A percentile compares a stretch with the other conserved stretches of the same genome.
phyloP scores from a whole-genome alignment of 345 rosid genomes.

The Durio zibethinus region DNA sequence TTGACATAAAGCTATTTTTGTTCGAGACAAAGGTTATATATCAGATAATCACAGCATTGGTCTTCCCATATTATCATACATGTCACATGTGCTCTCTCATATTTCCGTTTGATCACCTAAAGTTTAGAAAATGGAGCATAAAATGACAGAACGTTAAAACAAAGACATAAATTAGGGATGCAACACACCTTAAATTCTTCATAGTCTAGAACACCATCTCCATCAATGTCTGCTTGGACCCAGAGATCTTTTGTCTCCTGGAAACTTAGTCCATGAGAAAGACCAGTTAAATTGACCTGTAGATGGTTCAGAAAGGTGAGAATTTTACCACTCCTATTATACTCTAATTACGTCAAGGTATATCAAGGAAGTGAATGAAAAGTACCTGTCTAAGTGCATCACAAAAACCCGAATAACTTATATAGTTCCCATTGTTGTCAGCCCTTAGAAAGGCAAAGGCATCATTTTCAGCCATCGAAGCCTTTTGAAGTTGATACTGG shows the following conservation, averaged over 20 bases:
- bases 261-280: constrained; percentile 58
- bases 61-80: not conserved
- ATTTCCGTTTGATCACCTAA: not conserved
- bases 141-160: not conserved
- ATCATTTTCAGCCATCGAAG: constrained; percentile 49
- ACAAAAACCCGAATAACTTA: constrained; percentile 58
- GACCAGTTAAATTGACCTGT: constrained; percentile 57
- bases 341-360: not conserved
- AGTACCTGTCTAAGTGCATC: constrained; percentile 65
- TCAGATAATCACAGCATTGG: no score
- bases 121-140: not conserved
- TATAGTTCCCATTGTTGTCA: constrained; percentile 39
- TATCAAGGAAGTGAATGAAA: constrained; percentile 4
- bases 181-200: constrained; percentile 58
- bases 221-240: constrained; percentile 54
- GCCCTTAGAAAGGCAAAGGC: constrained; percentile 60
- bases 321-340: not conserved
- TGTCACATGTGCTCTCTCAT: not conserved
- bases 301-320: constrained; percentile 15
- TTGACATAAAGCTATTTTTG: no score
- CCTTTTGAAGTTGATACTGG: constrained; percentile 61
- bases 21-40: no score
- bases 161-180: not conserved
- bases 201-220: constrained; percentile 57
- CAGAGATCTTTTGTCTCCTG: constrained; percentile 61